Conservation (phyloP, 805 yeast species). For the Ogataea trehalophila region DNA sequence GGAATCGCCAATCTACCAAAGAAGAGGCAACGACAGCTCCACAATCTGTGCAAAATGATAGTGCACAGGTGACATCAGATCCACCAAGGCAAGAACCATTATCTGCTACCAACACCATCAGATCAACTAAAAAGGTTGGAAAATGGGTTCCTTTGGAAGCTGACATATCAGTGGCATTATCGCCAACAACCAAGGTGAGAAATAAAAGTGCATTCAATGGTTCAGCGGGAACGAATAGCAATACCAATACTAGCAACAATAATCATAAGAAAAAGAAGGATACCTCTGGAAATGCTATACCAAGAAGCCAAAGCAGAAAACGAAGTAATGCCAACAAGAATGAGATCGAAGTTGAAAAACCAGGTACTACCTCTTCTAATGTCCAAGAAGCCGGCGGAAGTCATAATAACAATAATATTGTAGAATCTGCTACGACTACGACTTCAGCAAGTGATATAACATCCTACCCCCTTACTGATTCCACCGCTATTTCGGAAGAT, state of each 20-base stretch:
- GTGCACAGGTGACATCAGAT: neutral
- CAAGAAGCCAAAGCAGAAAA: slow-evolving; percentile 2
- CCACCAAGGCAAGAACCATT: neutral
- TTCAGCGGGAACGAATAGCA: no score
- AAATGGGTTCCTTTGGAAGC: slow-evolving; percentile 25
- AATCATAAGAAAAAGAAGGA: slow-evolving; percentile 4
- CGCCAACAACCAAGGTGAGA: neutral
- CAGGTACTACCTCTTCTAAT: neutral
- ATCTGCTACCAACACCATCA: neutral
- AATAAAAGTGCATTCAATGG: slow-evolving; percentile 1
- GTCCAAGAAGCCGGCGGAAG: neutral
- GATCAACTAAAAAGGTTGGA: slow-evolving; percentile 17
- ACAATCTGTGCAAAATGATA: neutral
- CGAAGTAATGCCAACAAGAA: neutral
- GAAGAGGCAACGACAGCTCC: neutral
- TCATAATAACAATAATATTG: no score
- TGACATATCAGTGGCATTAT: slow-evolving; percentile 16
- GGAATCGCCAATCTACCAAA: slow-evolving; percentile 13
- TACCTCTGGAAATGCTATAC: slow-evolving; percentile 1
- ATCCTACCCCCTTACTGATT: no score
- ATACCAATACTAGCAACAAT: neutral
- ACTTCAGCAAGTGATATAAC: no score
- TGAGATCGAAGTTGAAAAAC: neutral
- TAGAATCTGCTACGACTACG: no score
- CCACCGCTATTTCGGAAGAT: no score